A percentile compares a stretch with the other conserved stretches of the same genome.
Conservation (phyloP, 1,284 basidiomycete genomes). For the Gymnopus androsaceus region DNA sequence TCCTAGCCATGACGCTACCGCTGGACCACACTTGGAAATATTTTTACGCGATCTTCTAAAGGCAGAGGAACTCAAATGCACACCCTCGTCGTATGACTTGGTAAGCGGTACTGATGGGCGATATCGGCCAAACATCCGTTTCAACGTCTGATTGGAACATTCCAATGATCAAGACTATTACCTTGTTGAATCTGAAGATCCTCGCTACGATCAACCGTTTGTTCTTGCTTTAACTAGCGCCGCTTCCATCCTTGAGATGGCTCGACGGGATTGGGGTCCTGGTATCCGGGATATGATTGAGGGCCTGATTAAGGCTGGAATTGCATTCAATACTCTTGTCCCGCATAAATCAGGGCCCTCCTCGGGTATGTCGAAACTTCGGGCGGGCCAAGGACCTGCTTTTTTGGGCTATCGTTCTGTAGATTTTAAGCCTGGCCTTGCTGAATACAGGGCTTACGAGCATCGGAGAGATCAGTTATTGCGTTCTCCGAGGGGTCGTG, state of each 20-base stretch:
- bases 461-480: conserved; percentile 9
- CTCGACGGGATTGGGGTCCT: conserved; percentile 11
- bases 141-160: neutral
- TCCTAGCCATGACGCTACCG: no score
- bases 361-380: no score
- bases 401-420: neutral
- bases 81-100: no score
- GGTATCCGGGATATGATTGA: neutral
- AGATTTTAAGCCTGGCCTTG: neutral
- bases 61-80: no score
- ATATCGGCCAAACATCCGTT: no score
- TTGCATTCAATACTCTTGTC: conserved; percentile 1
- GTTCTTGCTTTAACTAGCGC: conserved; percentile 5
- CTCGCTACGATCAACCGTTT: neutral
- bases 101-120: no score
- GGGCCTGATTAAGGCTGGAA: conserved; percentile 5
- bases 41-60: no score
- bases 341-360: neutral
- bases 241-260: conserved; percentile 8
- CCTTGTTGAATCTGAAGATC: neutral
- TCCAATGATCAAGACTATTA: neutral
- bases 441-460: conserved; percentile 8
- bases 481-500: conserved; percentile 4
- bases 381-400: neutral
- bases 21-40: no score